phyloP scores from a whole-genome alignment of 2,329 filamentous ascomycete genomes.

The Botrytis cinerea region DNA sequence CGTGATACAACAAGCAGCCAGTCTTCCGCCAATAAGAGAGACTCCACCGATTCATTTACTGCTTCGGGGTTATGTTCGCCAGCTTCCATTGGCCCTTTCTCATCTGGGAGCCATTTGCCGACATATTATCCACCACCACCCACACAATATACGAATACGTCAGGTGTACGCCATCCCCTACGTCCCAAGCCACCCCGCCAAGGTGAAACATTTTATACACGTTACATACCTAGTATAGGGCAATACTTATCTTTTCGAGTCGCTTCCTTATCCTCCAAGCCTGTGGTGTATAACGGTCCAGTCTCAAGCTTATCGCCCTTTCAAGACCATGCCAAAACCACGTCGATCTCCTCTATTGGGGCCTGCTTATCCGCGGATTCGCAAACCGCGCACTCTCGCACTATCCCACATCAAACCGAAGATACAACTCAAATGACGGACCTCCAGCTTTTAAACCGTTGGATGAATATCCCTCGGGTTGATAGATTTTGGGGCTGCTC shows the following conservation, averaged over 20 bases:
- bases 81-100: constrained; percentile 65
- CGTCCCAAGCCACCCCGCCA: constrained; percentile 86
- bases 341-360: constrained; percentile 38
- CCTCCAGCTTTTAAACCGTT: constrained; percentile 72
- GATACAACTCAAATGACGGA: constrained; percentile 50
- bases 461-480: constrained; percentile 87
- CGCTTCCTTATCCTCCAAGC: constrained; percentile 66
- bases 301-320: constrained; percentile 35
- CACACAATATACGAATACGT: constrained; percentile 76
- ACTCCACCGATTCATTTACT: constrained; percentile 47
- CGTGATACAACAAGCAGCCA: constrained; percentile 42
- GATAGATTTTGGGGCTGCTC: constrained; percentile 79
- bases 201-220: constrained; percentile 87
- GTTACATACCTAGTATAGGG: constrained; percentile 77
- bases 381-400: constrained; percentile 47
- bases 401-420: constrained; percentile 38
- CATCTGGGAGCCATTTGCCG: constrained; percentile 79
- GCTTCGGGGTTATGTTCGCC: constrained; percentile 43
- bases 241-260: constrained; percentile 90
- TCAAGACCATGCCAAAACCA: constrained; percentile 37
- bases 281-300: constrained; percentile 66
- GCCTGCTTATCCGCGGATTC: constrained; percentile 43
- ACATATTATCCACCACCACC: constrained; percentile 89
- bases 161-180: constrained; percentile 79
- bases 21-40: constrained; percentile 37